Base-by-base conservation (phyloP, 345 rosid genomes). In the Dimocarpus longan region DNA sequence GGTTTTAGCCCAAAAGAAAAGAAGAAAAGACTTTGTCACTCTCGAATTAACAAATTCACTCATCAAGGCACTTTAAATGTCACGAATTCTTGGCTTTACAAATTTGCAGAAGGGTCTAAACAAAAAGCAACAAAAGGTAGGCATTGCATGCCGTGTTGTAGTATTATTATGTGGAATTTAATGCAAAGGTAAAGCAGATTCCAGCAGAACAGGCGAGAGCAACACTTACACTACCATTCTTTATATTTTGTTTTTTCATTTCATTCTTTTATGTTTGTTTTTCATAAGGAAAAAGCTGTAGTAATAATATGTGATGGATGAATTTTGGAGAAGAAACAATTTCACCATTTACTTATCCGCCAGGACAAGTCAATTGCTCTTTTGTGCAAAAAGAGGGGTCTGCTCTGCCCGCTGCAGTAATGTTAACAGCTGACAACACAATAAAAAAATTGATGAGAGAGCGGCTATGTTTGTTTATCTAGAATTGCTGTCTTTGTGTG, bases 361-460 rank as follows among this genome's bases (percentile, higher is more conserved):
- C 48, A 59, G 81, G 83, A 77, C 74, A 85, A 50, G 52, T 69
- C 81, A 66, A 67, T 79, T 69, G 76, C 70, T 80, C 15, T 75
- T 11, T 74, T 71, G 67, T 76, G 78, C 70, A 78, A 42, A 67
- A 75, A 68, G 70, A 57, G 22, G 21, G 44, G 37, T 32, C 13
- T 42, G 24, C 43, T 21, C 46, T 60, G 70, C 62, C 18, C 70
- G 32, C 24, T 44, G 8, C 28, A 18, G 42, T 76, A 72, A 62
- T 21, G 76, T 54, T 28, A 52, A 52, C 12, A 19, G 52, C 44
- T 37, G 70, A 42, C 54, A 42, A 60, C 19, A 64, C 44, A 65
- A 44, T 60, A 46, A 74, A 42, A 62, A 10, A 73, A 54, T 10
- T 21, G 40, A 60, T 67, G 66, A 60, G 68, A 71, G 26, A 64